A percentile compares a stretch with the other conserved stretches of the same genome.
Conservation (phyloP, 1,284 basidiomycete genomes). For the Fomitopsis schrenkii region DNA sequence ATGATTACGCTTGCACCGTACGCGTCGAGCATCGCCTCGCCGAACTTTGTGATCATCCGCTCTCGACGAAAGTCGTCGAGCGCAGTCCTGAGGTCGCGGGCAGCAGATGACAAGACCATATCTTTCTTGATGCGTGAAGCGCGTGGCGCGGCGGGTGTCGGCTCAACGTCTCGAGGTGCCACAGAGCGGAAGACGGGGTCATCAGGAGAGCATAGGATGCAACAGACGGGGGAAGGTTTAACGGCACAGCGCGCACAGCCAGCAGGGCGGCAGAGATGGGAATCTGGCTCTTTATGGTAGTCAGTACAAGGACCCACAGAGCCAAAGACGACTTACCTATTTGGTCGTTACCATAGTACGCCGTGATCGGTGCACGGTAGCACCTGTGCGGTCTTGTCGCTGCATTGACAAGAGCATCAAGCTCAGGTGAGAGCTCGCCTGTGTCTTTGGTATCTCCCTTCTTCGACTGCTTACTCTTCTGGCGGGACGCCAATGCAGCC, state of each 20-base stretch:
- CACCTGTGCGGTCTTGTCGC: neutral
- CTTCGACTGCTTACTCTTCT: too few species aligned
- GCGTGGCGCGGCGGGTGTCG: neutral
- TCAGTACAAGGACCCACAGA: neutral
- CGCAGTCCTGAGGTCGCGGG: neutral
- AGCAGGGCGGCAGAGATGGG: too few species aligned
- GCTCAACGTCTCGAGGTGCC: neutral
- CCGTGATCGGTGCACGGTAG: neutral
- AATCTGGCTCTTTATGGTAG: too few species aligned
- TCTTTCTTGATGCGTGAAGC: neutral
- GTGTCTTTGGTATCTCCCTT: too few species aligned
- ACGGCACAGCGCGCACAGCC: too few species aligned
- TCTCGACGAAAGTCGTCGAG: neutral
- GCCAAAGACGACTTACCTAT: neutral
- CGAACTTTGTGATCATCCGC: neutral
- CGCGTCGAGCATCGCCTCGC: neutral
- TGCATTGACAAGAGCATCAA: neutral
- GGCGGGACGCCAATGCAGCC: neutral
- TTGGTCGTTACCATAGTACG: neutral
- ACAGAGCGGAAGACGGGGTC: neutral
- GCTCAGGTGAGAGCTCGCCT: neutral
- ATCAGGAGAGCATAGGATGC: neutral
- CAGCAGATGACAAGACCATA: neutral
- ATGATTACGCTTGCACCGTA: neutral
- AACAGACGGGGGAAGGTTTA: too few species aligned